A percentile compares a stretch with the other conserved stretches of the same genome.
These are phyloP conservation scores for Glutinoglossum americanum DNA, from an alignment of 495 filamentous ascomycete species.

Conservation along the genomic window DNA sequence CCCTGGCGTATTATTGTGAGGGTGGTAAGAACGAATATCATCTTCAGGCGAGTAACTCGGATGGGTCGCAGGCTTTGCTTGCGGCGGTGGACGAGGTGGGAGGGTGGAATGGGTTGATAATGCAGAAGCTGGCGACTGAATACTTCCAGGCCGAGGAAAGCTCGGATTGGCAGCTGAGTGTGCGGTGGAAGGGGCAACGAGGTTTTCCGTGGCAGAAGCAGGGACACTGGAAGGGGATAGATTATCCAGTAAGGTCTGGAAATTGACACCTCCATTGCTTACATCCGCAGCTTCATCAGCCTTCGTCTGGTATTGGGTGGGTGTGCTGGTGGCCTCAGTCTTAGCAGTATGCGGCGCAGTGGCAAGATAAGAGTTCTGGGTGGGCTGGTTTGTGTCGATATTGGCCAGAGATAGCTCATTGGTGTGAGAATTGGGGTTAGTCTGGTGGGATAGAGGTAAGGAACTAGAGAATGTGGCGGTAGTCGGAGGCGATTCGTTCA, in stretches of 20 bases:
- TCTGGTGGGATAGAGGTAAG: background rate
- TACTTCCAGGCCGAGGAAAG: background rate
- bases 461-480: background rate
- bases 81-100: conserved; percentile 29
- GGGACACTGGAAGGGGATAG: conserved; percentile 12
- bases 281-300: conserved; percentile 1
- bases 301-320: background rate
- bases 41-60: conserved; percentile 31
- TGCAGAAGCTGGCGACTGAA: conserved; percentile 18
- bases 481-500: background rate
- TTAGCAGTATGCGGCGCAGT: background rate
- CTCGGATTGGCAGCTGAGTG: conserved; percentile 6
- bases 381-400: background rate
- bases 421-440: background rate
- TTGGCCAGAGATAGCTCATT: background rate
- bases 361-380: background rate
- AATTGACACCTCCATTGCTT: conserved; percentile 13
- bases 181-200: conserved; percentile 5
- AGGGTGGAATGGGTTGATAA: conserved; percentile 28
- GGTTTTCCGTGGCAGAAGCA: conserved; percentile 2
- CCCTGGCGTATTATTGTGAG: conserved; percentile 20
- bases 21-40: conserved; percentile 36
- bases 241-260: conserved; percentile 21
- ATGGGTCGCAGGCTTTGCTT: conserved; percentile 35
- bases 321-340: background rate